Percentiles rank a stretch among this genome's conserved stretches.
These are phyloP conservation scores for Tuber borchii DNA, from an alignment of 495 filamentous ascomycete species.

Conservation along the genomic window DNA sequence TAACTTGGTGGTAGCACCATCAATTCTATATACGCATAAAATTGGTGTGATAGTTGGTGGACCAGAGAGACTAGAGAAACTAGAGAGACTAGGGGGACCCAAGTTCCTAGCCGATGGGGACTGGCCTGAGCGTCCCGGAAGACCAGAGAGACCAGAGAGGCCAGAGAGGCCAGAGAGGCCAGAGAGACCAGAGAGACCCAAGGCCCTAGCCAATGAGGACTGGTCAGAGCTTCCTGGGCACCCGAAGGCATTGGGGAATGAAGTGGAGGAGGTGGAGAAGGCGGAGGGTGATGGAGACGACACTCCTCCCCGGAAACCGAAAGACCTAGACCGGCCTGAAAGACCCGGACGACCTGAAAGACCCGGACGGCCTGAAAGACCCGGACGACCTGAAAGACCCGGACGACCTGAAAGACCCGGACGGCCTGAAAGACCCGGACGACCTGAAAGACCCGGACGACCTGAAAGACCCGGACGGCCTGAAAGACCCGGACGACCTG, in stretches of 20 bases:
- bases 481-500: neutral
- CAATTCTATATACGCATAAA: neutral
- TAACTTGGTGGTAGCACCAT: neutral
- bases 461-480: too few species aligned
- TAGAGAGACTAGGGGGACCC: neutral
- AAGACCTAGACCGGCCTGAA: neutral
- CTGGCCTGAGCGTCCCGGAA: neutral
- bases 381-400: too few species aligned
- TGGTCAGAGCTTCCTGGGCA: neutral
- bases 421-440: too few species aligned
- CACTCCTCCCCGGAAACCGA: neutral
- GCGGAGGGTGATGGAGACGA: neutral
- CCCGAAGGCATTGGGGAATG: neutral
- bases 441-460: too few species aligned
- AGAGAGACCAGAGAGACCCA: neutral
- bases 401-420: too few species aligned
- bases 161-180: neutral
- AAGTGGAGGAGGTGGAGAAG: neutral
- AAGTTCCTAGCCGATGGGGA: neutral
- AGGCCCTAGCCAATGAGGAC: neutral
- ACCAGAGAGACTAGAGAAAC: too few species aligned
- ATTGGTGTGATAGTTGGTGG: slow-evolving; percentile 62
- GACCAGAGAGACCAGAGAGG: neutral
- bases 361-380: too few species aligned
- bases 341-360: neutral